Evolutionary conservation across 768 basidiomycete genomes (phyloP).

Genomic region (Russula griseocarnosa): DNA sequence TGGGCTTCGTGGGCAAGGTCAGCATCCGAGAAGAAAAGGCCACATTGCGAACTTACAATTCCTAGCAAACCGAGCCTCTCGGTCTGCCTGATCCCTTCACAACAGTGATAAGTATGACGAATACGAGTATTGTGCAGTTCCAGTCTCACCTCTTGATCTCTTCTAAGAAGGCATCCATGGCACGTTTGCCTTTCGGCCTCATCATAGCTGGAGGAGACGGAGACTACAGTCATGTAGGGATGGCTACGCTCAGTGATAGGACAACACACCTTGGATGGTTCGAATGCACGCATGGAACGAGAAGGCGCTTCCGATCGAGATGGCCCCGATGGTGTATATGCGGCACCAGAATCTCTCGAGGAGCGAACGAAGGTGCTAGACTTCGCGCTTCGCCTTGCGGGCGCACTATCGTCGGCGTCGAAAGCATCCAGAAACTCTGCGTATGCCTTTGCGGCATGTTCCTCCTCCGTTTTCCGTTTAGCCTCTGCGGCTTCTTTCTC

Average conservation of each 20-base stretch:
- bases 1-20: conserved; percentile 39
- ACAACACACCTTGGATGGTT: conserved; percentile 35
- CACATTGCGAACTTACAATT: conserved; percentile 44
- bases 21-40: not conserved
- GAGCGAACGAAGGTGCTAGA: conserved; percentile 56
- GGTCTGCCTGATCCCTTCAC: conserved; percentile 81
- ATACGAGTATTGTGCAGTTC: not conserved
- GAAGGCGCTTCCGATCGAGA: conserved; percentile 34
- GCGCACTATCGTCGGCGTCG: conserved; percentile 57
- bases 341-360: conserved; percentile 44
- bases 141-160: conserved; percentile 81
- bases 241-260: conserved; percentile 5
- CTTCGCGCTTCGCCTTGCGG: conserved; percentile 45
- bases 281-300: conserved; percentile 34
- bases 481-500: conserved; percentile 91
- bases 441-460: conserved; percentile 70
- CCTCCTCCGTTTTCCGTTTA: conserved; percentile 81
- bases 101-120: not conserved
- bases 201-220: conserved; percentile 55
- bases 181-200: conserved; percentile 89
- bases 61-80: conserved; percentile 79
- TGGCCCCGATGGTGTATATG: conserved; percentile 43
- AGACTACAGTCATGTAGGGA: conserved; percentile 37
- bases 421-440: conserved; percentile 84
- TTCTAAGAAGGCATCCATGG: conserved; percentile 94